phyloP scores from a whole-genome alignment of 345 rosid genomes.

The Dimocarpus longan region DNA sequence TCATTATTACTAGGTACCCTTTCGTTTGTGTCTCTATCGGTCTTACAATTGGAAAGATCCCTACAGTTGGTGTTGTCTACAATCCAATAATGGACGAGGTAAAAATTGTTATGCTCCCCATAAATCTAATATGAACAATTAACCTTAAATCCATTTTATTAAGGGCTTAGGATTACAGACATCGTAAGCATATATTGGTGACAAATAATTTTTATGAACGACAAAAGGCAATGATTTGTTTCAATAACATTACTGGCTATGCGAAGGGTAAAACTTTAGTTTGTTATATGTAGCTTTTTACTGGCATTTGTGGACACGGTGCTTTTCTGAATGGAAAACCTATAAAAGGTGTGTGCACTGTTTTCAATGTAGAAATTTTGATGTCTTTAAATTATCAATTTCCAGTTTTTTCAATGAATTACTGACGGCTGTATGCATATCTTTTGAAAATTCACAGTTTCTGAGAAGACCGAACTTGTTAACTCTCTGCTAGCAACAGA shows the following conservation, averaged over 20 bases:
- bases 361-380: background rate
- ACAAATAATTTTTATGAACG: background rate
- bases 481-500: slow-evolving; percentile 84
- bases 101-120: slow-evolving; percentile 21
- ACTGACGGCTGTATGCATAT: slow-evolving; percentile 15
- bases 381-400: background rate
- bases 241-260: background rate
- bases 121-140: background rate
- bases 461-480: slow-evolving; percentile 73
- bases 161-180: background rate
- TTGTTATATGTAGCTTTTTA: slow-evolving; percentile 62
- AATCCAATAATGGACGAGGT: slow-evolving; percentile 97
- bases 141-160: background rate
- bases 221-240: slow-evolving; percentile 7
- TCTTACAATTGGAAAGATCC: slow-evolving; percentile 82
- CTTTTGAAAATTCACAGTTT: slow-evolving; percentile 51
- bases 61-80: slow-evolving; percentile 86
- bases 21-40: slow-evolving; percentile 92
- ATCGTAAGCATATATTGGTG: background rate
- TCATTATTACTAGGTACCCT: slow-evolving; percentile 61
- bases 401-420: background rate
- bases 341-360: slow-evolving; percentile 59
- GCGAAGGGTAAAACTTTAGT: slow-evolving; percentile 13
- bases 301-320: slow-evolving; percentile 74
- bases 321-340: slow-evolving; percentile 81